A percentile compares a stretch with the other conserved stretches of the same genome.
phyloP scores from a whole-genome alignment of 169 alveolate genomes.

The Plasmodium inui region DNA sequence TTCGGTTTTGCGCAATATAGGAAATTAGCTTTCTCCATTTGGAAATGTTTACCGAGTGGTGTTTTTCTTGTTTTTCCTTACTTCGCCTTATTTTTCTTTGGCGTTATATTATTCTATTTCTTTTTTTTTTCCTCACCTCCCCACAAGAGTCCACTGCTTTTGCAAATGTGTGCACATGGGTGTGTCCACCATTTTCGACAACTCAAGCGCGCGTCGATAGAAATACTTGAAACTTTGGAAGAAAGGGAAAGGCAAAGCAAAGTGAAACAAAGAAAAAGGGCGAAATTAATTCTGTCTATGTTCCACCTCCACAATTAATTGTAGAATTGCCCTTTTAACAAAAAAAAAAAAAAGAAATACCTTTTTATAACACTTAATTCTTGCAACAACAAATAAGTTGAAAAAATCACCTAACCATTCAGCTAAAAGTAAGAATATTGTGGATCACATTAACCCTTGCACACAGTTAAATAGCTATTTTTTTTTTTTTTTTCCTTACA shows the following conservation, averaged over 20 bases:
- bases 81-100: not conserved
- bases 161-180: conserved; percentile 70
- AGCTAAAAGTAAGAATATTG: not conserved
- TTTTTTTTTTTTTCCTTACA: not conserved
- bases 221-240: not conserved
- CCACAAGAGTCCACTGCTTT: not conserved
- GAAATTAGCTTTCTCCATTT: conserved; percentile 37
- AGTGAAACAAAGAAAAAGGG: not conserved
- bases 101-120: not conserved
- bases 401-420: conserved; percentile 11
- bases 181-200: conserved; percentile 15
- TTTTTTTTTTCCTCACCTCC: not conserved
- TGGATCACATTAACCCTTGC: conserved; percentile 1
- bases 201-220: not conserved
- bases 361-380: not conserved
- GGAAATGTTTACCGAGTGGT: not conserved
- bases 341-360: not conserved
- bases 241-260: not conserved
- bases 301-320: conserved; percentile 9
- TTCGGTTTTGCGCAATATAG: conserved; percentile 14
- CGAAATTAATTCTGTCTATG: conserved; percentile 1
- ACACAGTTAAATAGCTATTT: conserved; percentile 11
- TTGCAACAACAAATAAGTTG: not conserved
- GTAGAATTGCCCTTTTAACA: conserved; percentile 35
- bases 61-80: not conserved